A percentile compares a stretch with the other conserved stretches of the same genome.
Conservation (phyloP, 2,329 filamentous ascomycete genomes). For the Emericellopsis cladophorae region DNA sequence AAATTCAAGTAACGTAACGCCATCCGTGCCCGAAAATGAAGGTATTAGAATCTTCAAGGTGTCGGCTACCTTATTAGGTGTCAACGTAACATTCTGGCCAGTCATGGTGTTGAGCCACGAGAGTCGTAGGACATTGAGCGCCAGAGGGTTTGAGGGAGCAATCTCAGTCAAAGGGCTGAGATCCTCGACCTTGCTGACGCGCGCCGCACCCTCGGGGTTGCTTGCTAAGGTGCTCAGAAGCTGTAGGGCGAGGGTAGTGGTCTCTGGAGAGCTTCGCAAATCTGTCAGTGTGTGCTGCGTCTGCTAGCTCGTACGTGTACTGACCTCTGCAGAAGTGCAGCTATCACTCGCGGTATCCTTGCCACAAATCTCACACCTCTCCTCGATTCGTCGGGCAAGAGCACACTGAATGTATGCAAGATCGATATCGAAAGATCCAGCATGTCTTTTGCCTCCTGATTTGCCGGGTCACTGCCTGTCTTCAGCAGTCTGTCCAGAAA, state of each 20-base stretch:
- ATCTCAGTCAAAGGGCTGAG: conserved; percentile 43
- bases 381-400: conserved; percentile 37
- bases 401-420: conserved; percentile 45
- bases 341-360: conserved; percentile 40
- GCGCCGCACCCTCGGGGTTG: conserved; percentile 33
- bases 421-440: conserved; percentile 50
- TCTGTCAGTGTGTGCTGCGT: neutral
- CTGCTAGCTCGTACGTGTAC: conserved; percentile 3
- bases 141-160: conserved; percentile 37
- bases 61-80: neutral
- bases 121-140: conserved; percentile 41
- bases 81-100: conserved; percentile 12
- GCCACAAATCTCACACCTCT: conserved; percentile 32
- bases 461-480: conserved; percentile 30
- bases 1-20: conserved; percentile 45
- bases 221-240: conserved; percentile 44
- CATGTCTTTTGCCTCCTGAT: conserved; percentile 43
- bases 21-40: conserved; percentile 46
- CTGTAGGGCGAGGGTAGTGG: conserved; percentile 39
- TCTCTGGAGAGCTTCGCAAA: conserved; percentile 33
- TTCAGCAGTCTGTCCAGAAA: conserved; percentile 52
- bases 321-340: conserved; percentile 41
- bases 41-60: conserved; percentile 34
- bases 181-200: conserved; percentile 35
- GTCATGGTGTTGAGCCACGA: conserved; percentile 41